Percentiles rank a stretch among this genome's conserved stretches.
Conservation (phyloP, 352 stramenopile species). For the Globisporangium parvum region DNA sequence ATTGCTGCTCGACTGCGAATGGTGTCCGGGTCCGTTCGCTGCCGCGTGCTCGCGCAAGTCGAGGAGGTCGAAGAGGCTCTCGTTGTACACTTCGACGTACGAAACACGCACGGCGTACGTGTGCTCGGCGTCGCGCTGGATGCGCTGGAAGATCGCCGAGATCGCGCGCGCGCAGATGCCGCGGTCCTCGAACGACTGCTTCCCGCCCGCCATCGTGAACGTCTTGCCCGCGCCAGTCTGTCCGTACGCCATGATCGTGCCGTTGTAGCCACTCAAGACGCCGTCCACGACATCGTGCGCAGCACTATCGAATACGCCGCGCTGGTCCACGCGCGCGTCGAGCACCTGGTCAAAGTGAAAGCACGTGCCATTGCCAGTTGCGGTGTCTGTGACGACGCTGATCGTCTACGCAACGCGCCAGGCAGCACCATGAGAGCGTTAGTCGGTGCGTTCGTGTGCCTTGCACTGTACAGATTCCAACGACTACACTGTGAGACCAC, state of each 20-base stretch:
- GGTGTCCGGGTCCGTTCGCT: neutral
- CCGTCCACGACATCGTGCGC: slow-evolving; percentile 51
- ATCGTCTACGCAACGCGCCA: slow-evolving; percentile 44
- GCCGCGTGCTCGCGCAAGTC: slow-evolving; percentile 16
- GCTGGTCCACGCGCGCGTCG: slow-evolving; percentile 29
- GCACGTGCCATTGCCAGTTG: slow-evolving; percentile 39
- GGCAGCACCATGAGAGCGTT: neutral
- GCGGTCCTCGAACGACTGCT: slow-evolving; percentile 48
- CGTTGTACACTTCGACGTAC: slow-evolving; percentile 90
- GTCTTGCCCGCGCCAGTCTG: slow-evolving; percentile 75
- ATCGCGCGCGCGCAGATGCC: slow-evolving; percentile 56
- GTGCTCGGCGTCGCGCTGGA: slow-evolving; percentile 40
- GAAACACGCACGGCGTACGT: slow-evolving; percentile 54
- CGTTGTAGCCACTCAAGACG: slow-evolving; percentile 66
- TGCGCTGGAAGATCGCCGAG: slow-evolving; percentile 45
- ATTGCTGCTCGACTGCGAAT: slow-evolving; percentile 6
- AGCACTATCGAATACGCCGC: slow-evolving; percentile 38
- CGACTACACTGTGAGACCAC: no score
- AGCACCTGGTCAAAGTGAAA: slow-evolving; percentile 71
- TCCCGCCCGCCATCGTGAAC: slow-evolving; percentile 64
- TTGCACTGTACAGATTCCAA: no score
- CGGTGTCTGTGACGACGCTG: slow-evolving; percentile 51
- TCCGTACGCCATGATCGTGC: slow-evolving; percentile 69
- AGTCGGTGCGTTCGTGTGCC: neutral
- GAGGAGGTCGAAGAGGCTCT: slow-evolving; percentile 85